Evolutionary conservation across 1,284 basidiomycete genomes (phyloP), one percentile per base, ranked within the genome.

Genomic region (Ceratobasidium papillatum): DNA sequence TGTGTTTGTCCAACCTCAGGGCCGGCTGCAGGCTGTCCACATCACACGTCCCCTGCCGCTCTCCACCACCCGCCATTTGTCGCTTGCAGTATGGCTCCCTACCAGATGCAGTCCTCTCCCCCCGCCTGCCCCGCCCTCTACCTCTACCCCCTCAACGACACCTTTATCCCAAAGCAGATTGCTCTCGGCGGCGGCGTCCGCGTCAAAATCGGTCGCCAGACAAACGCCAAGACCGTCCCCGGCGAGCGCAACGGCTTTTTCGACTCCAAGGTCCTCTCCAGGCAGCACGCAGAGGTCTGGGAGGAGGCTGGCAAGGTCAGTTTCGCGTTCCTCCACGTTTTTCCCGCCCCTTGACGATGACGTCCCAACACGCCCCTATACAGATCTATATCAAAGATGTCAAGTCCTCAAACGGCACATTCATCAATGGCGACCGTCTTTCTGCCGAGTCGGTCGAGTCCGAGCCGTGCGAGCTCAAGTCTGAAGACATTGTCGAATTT

Each of bases 251-350:
- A 99, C 81, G 97, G 96, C 19, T 99, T 93, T 84, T 99, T 99
- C 81, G 97, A 99, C 85, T 94, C 92, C 68, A 99, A 99, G 82
- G 97, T 99, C 0, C 87, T 99, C 77, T 95, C 93, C 79, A 86
- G 97, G 76, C 94, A 95, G 84, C 98, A 99, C 82, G 98, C 97
- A 27, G 96, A 99, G 84, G 94, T 99, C 11, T 99, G 97, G 97
- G 93, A 94, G 83, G 95, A 98, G 77, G 87, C 84, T 72, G 89
- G 89, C 74, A 96, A 96, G 88, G 95, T 94, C 61, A 58, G 85
- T 73, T 30, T 22, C 51, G 38, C 11, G 17, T 32, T 22, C 36
- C 17, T 11, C 25, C n/a, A 14, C 27, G 36, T 38, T 63, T 41
- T 51, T 51, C 32, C 58, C 34, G 58, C 61, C 14, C 1, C 36